Evolutionary conservation across 2,329 filamentous ascomycete genomes (phyloP), one percentile per base, ranked within the genome.

Genomic region (Cladosporium oxysporum): DNA sequence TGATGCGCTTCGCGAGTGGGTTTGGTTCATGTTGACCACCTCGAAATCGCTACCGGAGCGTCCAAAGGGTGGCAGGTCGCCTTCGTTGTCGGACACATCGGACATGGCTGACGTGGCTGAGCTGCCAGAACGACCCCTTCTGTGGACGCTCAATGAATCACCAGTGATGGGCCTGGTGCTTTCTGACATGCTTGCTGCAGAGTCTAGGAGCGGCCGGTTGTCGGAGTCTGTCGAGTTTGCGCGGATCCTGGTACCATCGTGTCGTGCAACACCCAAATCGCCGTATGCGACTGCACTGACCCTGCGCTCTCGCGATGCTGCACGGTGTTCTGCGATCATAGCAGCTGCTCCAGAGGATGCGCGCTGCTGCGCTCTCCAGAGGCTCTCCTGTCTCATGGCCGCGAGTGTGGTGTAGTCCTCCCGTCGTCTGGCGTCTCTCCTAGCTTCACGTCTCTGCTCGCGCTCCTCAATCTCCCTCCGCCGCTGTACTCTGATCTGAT

Each of bases 401-500:
- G 88, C 85, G n/a, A 96, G 79, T 1, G 90, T 87, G 2, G 84
- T 82, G n/a, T 77, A 77, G 77, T 96, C 92, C 59, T 90, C 89
- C 60, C 89, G 83, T 64, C 83, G 85, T 59, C 91, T 86, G 12
- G 93, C 93, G 69, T 93, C 91, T 33, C 87, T 82, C 31, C 91
- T 84, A 66, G 88, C 82, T 57, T 86, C 84, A 61, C 91, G 84
- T n/a, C 91, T 83, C 69, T 90, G 88, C 70, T 96, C 91, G 5
- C 92, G 88, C 68, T 95, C 92, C 5, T 87, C 87, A 47, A 90
- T 84, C 76, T 96, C 90, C 65, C 87, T 84, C 61, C 93, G 87
- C 63, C 95, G 87, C 21, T 91, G 88, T 14, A 91, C 76, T 14
- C 95, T 89, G 66, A 98, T 94, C 77, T 96, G 92, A 77, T 96